Evolutionary conservation across 179 eudicot species (phyloP).

Genomic region (Sideroxylon spinosum): DNA sequence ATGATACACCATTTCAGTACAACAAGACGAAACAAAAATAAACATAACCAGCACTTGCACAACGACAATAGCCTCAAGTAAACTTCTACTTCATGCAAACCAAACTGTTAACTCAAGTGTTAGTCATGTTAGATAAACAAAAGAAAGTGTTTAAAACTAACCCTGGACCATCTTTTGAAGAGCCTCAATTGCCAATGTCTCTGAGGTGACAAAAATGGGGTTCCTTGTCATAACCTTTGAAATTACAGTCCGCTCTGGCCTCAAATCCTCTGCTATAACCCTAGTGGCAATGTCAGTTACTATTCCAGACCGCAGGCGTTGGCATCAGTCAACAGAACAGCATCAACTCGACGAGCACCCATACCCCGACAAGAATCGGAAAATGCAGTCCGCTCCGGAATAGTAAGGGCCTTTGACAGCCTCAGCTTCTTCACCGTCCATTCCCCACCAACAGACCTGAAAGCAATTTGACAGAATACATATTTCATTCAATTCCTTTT

Average conservation of each 20-base stretch:
- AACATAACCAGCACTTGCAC: no score
- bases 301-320: constrained; percentile 90
- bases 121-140: constrained; percentile 3
- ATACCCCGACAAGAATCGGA: constrained; percentile 92
- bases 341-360: constrained; percentile 91
- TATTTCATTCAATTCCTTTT: no score
- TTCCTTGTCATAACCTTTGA: constrained; percentile 94
- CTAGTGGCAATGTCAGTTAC: constrained; percentile 88
- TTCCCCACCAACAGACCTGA: constrained; percentile 54
- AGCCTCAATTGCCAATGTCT: constrained; percentile 84
- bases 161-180: constrained; percentile 99
- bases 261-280: constrained; percentile 88
- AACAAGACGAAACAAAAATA: no score
- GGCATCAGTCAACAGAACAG: constrained; percentile 86
- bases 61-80: no score
- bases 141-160: constrained; percentile 14
- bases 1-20: no score
- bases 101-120: background rate
- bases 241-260: constrained; percentile 79
- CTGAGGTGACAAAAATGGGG: constrained; percentile 84
- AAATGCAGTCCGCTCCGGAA: constrained; percentile 90
- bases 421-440: constrained; percentile 98
- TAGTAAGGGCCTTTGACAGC: constrained; percentile 87
- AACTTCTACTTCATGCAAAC: background rate
- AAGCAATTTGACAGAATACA: no score